Conservation (phyloP, 2,329 filamentous ascomycete species). For the Ceratocystis smalleyi region DNA sequence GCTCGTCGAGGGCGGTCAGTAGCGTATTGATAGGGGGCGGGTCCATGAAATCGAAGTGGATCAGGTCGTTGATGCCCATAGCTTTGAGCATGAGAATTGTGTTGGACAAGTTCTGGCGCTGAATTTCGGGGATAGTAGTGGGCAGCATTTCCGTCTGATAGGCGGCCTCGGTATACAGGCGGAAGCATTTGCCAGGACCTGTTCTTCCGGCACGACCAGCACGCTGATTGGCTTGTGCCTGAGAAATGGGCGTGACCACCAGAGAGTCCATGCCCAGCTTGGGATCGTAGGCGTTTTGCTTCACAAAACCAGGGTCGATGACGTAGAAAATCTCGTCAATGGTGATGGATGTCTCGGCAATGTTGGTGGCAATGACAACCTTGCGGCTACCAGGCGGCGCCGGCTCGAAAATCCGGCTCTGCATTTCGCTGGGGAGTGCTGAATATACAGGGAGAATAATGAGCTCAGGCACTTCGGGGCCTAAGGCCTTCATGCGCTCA, state of each 20-base stretch:
- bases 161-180: conserved; percentile 85
- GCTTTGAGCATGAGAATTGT: conserved; percentile 97
- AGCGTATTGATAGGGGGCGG: conserved; percentile 95
- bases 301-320: conserved; percentile 91
- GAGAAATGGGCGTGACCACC: conserved; percentile 88
- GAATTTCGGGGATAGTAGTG: conserved; percentile 90
- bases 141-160: conserved; percentile 96
- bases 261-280: conserved; percentile 97
- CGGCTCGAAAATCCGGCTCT: conserved; percentile 86
- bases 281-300: conserved; percentile 91
- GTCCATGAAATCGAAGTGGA: conserved; percentile 99
- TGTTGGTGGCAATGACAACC: conserved; percentile 95
- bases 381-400: conserved; percentile 75
- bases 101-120: conserved; percentile 78
- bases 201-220: conserved; percentile 87
- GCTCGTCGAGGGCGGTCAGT: conserved; percentile 85
- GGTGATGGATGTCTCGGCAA: conserved; percentile 93
- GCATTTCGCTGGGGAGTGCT: conserved; percentile 81
- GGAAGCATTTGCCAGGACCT: conserved; percentile 88
- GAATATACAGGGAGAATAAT: conserved; percentile 95
- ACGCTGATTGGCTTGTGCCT: conserved; percentile 89
- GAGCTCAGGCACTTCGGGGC: conserved; percentile 77
- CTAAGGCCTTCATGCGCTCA: conserved; percentile 91
- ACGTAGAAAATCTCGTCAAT: conserved; percentile 98
- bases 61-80: conserved; percentile 95